Evolutionary conservation across 139 green algal genomes (phyloP).

Genomic region (Mychonastes homosphaera): DNA sequence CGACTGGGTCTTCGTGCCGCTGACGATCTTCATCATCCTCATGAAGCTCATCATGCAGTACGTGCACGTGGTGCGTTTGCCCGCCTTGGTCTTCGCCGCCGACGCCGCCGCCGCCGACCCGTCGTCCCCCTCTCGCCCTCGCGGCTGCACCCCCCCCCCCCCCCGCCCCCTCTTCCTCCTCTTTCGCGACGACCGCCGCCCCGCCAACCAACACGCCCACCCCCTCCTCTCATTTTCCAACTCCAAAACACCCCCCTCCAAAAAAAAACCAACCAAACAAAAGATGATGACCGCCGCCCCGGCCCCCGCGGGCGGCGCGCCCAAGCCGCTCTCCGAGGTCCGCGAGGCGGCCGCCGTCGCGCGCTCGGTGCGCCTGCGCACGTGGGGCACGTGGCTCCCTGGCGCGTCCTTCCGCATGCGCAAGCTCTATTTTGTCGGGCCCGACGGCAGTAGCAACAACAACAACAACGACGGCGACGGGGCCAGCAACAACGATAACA

Average conservation of each 20-base stretch:
- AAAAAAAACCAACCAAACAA: no score
- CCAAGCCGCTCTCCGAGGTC: slow-evolving; percentile 48
- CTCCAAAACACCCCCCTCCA: no score
- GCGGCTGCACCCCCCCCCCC: not conserved
- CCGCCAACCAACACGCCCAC: not conserved
- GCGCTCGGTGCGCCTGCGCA: slow-evolving; percentile 42
- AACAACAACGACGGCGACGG: not conserved
- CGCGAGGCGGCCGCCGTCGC: slow-evolving; percentile 48
- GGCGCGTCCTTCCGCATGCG: slow-evolving; percentile 52
- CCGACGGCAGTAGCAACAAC: not conserved
- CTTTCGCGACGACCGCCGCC: not conserved
- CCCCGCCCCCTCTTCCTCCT: not conserved
- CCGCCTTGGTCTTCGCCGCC: no score
- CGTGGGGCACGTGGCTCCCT: slow-evolving; percentile 25
- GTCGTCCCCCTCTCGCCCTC: not conserved
- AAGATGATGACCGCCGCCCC: slow-evolving; percentile 18
- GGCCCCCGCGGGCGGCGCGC: no score
- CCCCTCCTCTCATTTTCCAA: no score
- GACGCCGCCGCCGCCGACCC: no score
- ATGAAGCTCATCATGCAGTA: slow-evolving; percentile 87
- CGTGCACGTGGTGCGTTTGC: slow-evolving; percentile 32
- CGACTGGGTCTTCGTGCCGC: slow-evolving; percentile 78
- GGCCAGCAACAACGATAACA: not conserved
- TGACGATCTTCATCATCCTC: slow-evolving; percentile 73
- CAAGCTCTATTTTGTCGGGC: slow-evolving; percentile 44